Conservation (phyloP, 2,329 filamentous ascomycete genomes). For the Lachnellula occidentalis region DNA sequence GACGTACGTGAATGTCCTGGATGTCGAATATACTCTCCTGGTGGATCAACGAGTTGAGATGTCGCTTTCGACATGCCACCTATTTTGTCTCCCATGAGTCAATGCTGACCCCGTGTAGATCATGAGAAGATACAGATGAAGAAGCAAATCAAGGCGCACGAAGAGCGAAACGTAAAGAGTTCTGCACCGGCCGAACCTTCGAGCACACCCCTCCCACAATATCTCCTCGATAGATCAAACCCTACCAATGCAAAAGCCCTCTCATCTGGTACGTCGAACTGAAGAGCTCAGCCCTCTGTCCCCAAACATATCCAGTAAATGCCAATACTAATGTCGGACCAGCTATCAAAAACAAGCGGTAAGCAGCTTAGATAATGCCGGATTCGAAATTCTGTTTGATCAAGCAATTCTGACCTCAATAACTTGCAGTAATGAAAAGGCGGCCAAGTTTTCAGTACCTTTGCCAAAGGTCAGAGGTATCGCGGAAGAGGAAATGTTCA, state of each 20-base stretch:
- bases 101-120: conserved; percentile 38
- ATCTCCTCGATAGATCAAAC: conserved; percentile 77
- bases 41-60: no score
- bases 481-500: conserved; percentile 75
- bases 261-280: conserved; percentile 49
- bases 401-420: no score
- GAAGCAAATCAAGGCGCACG: conserved; percentile 89
- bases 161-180: conserved; percentile 93
- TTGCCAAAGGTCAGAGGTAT: conserved; percentile 93
- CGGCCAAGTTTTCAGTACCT: conserved; percentile 86
- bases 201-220: conserved; percentile 79
- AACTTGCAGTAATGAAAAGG: conserved; percentile 67
- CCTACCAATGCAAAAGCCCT: conserved; percentile 61
- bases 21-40: no score
- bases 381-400: no score
- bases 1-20: conserved; percentile 31
- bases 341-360: no score
- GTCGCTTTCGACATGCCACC: no score
- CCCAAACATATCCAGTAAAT: background rate
- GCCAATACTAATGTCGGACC: no score
- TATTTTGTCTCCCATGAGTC: no score
- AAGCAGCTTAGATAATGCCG: no score
- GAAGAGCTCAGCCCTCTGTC: conserved; percentile 32
- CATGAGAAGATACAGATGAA: conserved; percentile 98
- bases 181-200: conserved; percentile 71